These are phyloP conservation scores for Leptographium radiaticola DNA, from an alignment of 2,329 filamentous ascomycete genomes.

Conservation along the genomic window DNA sequence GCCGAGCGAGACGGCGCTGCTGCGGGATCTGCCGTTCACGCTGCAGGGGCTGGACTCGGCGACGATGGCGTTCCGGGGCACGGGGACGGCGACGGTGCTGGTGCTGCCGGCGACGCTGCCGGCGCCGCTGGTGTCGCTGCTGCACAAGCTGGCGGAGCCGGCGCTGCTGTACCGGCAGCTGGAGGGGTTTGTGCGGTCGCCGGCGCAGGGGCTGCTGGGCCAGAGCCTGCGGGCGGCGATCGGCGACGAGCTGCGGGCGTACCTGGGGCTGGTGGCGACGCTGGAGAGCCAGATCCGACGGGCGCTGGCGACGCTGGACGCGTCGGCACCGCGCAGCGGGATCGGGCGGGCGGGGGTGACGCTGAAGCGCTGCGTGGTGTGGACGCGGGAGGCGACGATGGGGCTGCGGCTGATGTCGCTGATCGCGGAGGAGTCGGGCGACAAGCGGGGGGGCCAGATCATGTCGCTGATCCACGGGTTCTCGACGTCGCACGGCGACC, in stretches of 20 bases:
- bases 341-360: conserved; percentile 84
- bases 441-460: conserved; percentile 73
- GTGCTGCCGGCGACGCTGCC: conserved; percentile 70
- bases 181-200: conserved; percentile 67
- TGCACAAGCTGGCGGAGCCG: conserved; percentile 85
- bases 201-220: conserved; percentile 71
- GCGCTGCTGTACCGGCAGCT: conserved; percentile 81
- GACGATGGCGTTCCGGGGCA: conserved; percentile 60
- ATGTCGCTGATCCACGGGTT: conserved; percentile 91
- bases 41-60: conserved; percentile 84
- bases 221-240: conserved; percentile 88
- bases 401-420: conserved; percentile 84
- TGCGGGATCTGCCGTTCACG: conserved; percentile 81
- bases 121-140: conserved; percentile 68
- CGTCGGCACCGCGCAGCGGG: conserved; percentile 51
- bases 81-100: conserved; percentile 40
- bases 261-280: conserved; percentile 80
- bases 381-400: conserved; percentile 96
- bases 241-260: conserved; percentile 71
- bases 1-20: conserved; percentile 51
- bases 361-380: conserved; percentile 87
- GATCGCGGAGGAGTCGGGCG: conserved; percentile 82
- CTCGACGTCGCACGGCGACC: conserved; percentile 86
- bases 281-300: conserved; percentile 84
- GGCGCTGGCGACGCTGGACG: conserved; percentile 62